Evolutionary conservation across 2,329 filamentous ascomycete genomes (phyloP), one percentile per base, ranked within the genome.

Genomic region (Microcera coccophila): DNA sequence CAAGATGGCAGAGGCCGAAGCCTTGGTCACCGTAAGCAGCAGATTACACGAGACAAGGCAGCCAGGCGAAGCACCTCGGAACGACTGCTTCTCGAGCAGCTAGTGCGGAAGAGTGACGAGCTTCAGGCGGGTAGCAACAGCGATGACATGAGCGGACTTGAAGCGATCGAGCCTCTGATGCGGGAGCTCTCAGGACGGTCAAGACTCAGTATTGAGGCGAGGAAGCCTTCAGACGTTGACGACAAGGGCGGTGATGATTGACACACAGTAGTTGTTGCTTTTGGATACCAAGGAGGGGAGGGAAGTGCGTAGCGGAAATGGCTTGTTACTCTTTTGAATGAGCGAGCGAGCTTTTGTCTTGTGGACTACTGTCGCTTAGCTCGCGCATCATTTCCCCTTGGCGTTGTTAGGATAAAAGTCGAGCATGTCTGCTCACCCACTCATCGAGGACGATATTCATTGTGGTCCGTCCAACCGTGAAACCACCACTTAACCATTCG

Each of bases 91-190:
- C 47, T 63, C 3, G 58, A 61, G 21, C 56, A 59, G 40, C 51
- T 65, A 22, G 57, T 58, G 38, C 28, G 52, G 47, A 42, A 56
- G 41, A 41, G 51, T 37, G 41, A 57, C 36, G 54, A 60, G 45
- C 38, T 61, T 41, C 45, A 55, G 44, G 47, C 48, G 21, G 49
- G 54, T 38, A 55, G 48, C 31, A 53, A 48, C 20, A 57, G 57
- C 39, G 59, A 62, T 18, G 62, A 64, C 15, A 49, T 53, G 44
- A 65, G 59, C 36, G 64, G 67, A 4, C 51, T 72, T 42, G 68
- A 67, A 19, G 58, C 62, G 4, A 62, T 73, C 17, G 70, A 73
- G 55, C 68, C 70, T 8, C 48, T 74, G 36, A 73, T 73, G 66
- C 61, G 67, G 41, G 69, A 72, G 55, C 53, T 73, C 33, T 66